Base-by-base conservation (phyloP, 306 rosid genomes). In the Mimosa bimucronata region DNA sequence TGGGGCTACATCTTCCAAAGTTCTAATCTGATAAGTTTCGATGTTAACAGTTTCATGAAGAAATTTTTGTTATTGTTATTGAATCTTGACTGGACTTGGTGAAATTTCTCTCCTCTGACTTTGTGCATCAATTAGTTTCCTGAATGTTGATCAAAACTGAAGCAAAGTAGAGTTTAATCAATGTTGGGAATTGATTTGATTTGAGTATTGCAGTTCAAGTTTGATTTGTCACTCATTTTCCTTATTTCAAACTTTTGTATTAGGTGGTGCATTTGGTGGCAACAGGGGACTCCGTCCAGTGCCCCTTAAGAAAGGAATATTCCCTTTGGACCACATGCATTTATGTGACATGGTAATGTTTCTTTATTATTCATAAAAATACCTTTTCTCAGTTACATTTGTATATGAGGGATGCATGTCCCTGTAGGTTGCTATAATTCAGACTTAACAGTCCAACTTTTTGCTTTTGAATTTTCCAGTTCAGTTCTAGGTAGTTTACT, bases 181-280 rank as follows among this genome's bases (percentile, higher is more conserved):
- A n/a, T n/a, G n/a, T n/a, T n/a, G n/a, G n/a, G n/a, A n/a, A n/a
- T n/a, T n/a, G n/a, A n/a, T n/a, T n/a, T n/a, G n/a, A n/a, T n/a
- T n/a, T n/a, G n/a, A n/a, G n/a, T n/a, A n/a, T n/a, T n/a, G n/a
- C n/a, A n/a, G n/a, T n/a, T n/a, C n/a, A n/a, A n/a, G n/a, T n/a
- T n/a, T n/a, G n/a, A n/a, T 69, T 45, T 55, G 45, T 46, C 38
- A 53, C 75, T 71, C 12, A 52, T 31, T 76, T 28, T 3, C 16
- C 13, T 26, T 62, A 25, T 57, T 10, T 66, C 50, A 29, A 77
- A 50, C 50, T 86, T 46, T 3, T 77, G 34, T 67, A 52, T 82
- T 62, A 95, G 98, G 99, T 46, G 98, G 97, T 70, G 97, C 98
- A 25, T 95, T 95, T 89, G 98, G 98, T 48, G 99, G 99, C 41